Evolutionary conservation across 805 yeast species (phyloP).

Genomic region (Metschnikowia cerradonensis): DNA sequence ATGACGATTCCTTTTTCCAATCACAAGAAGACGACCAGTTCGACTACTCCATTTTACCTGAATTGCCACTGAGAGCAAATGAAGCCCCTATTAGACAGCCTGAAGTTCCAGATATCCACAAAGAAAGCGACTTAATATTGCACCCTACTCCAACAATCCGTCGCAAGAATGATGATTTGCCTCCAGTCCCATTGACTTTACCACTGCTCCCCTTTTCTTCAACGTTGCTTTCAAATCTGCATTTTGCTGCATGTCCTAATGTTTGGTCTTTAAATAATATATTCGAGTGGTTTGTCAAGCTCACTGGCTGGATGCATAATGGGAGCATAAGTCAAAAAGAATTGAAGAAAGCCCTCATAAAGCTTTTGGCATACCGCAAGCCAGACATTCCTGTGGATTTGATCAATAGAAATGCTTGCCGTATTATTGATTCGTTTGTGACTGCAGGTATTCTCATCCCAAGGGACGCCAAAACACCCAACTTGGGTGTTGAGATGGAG

Average conservation of each 20-base stretch:
- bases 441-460: constrained; percentile 30
- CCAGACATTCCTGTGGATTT: constrained; percentile 48
- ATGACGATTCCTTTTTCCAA: constrained; percentile 18
- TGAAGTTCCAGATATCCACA: background rate
- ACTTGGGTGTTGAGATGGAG: background rate
- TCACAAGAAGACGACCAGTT: constrained; percentile 21
- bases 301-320: constrained; percentile 52
- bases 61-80: constrained; percentile 21
- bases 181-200: constrained; percentile 43
- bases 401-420: constrained; percentile 48
- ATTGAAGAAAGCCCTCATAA: constrained; percentile 49
- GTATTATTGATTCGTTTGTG: constrained; percentile 41
- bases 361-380: constrained; percentile 47
- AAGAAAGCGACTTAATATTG: background rate
- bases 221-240: constrained; percentile 43
- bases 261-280: constrained; percentile 47
- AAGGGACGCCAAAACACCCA: background rate
- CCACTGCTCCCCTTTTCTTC: constrained; percentile 59
- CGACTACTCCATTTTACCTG: constrained; percentile 35
- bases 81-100: constrained; percentile 5
- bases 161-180: constrained; percentile 26
- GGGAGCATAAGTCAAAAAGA: constrained; percentile 47
- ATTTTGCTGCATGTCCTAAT: constrained; percentile 43
- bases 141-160: constrained; percentile 3
- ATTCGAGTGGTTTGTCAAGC: constrained; percentile 52